These are phyloP conservation scores for Phylloporus gajari DNA, from an alignment of 1,284 basidiomycete genomes.

Conservation along the genomic window DNA sequence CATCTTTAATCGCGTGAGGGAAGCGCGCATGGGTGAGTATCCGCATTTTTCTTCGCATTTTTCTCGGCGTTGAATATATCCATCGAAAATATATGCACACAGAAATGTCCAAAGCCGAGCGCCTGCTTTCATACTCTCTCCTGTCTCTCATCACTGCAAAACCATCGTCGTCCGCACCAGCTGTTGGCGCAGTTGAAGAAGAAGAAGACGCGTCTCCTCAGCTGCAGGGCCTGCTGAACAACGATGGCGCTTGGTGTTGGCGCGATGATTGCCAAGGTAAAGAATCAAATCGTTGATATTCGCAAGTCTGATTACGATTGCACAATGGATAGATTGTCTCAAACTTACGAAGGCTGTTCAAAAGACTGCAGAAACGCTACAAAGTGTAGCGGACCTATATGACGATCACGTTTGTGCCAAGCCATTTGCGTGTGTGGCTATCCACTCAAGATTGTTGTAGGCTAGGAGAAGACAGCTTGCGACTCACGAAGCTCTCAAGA, in stretches of 20 bases:
- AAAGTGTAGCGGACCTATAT: slow-evolving; percentile 79
- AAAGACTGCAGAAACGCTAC: slow-evolving; percentile 77
- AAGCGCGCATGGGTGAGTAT: slow-evolving; percentile 71
- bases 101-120: slow-evolving; percentile 82
- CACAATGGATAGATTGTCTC: slow-evolving; percentile 67
- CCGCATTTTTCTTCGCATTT: background rate
- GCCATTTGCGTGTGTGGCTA: background rate
- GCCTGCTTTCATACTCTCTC: slow-evolving; percentile 74
- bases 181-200: slow-evolving; percentile 57
- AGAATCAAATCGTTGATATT: background rate
- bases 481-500: slow-evolving; percentile 81
- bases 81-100: background rate
- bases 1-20: slow-evolving; percentile 69
- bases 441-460: slow-evolving; percentile 50
- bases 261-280: slow-evolving; percentile 75
- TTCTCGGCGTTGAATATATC: background rate
- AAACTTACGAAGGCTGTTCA: slow-evolving; percentile 82
- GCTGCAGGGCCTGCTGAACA: slow-evolving; percentile 65
- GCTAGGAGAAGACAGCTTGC: slow-evolving; percentile 75
- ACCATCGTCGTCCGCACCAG: slow-evolving; percentile 61
- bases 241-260: slow-evolving; percentile 88
- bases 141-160: slow-evolving; percentile 76
- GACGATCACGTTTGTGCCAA: slow-evolving; percentile 73
- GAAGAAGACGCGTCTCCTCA: slow-evolving; percentile 55
- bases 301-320: slow-evolving; percentile 9